Evolutionary conservation across 2,329 filamentous ascomycete genomes (phyloP).

Genomic region (Exophiala spinifera): DNA sequence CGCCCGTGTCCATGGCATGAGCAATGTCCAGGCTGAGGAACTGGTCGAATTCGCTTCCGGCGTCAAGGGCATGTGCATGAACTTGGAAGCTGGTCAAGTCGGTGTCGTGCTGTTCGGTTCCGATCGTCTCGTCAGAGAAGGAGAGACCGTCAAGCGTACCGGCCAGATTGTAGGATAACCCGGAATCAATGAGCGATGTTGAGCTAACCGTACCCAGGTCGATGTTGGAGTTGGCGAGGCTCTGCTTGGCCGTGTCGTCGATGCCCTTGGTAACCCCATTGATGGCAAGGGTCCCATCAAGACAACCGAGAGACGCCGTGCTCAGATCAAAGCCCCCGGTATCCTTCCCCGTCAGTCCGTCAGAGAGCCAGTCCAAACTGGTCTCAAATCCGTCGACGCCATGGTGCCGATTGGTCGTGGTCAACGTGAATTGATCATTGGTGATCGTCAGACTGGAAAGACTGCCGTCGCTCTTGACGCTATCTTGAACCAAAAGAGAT

Average conservation of each 20-base stretch:
- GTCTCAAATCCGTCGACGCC: constrained; percentile 98
- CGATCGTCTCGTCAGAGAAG: constrained; percentile 99
- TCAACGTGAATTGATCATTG: constrained; percentile 99
- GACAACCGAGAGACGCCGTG: constrained; percentile 86
- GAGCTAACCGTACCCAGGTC: constrained; percentile 58
- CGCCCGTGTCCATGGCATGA: constrained; percentile 98
- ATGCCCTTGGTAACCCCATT: constrained; percentile 98
- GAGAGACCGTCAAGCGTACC: constrained; percentile 99
- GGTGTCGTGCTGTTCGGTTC: constrained; percentile 99
- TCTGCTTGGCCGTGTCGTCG: constrained; percentile 95
- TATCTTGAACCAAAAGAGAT: constrained; percentile 99
- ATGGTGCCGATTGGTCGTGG: constrained; percentile 99
- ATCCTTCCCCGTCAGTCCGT: constrained; percentile 96
- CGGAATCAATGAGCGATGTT: constrained; percentile 2
- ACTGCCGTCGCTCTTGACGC: constrained; percentile 96
- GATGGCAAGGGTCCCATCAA: constrained; percentile 98
- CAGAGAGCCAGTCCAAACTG: constrained; percentile 98
- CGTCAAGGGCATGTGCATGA: constrained; percentile 99
- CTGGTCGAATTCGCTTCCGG: constrained; percentile 99
- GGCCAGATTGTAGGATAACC: constrained; percentile 81
- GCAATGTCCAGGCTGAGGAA: constrained; percentile 99
- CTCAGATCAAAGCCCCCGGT: constrained; percentile 97
- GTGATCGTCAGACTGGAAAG: constrained; percentile 99
- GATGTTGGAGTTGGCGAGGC: constrained; percentile 91
- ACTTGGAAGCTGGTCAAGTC: constrained; percentile 99